Base-by-base conservation (phyloP, 1,284 basidiomycete genomes). In the Tremellales sp. region DNA sequence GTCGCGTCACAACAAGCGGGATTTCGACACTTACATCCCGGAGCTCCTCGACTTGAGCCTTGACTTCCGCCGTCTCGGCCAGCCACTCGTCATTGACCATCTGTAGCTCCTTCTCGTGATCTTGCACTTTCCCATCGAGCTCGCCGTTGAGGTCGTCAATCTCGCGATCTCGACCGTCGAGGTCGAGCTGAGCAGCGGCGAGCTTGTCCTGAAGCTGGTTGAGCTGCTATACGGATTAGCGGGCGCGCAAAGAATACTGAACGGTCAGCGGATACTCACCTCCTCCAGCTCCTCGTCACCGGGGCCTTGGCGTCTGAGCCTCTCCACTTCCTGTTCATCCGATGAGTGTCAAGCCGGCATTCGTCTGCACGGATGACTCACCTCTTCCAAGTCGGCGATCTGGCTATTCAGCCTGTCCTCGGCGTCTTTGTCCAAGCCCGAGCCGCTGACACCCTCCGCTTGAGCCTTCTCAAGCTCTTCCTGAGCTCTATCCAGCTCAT, bases 381-480 rank as follows among this genome's bases (percentile, higher is more conserved):
- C 57, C 44, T 86, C 80, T 64, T 91, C 87, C 15, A 91, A 66
- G 48, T 78, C 77, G 23, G 55, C 49, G 31, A 61, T 58, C 43
- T 50, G 86, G 73, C 19, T 78, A 74, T 56, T 85, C 82, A 35
- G 83, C 68, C 58, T 82, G 78, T 62, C 88, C 84, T 53, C 76
- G 68, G 35, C 87, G 62, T 49, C 87, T 82, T 51, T 86, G n/a
- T 58, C 54, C 17, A 56, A 8, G 2, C 58, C 63, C 17, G 56
- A 56, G 22, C 64, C 63, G 4, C 52, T 50, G 22, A 67, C 31
- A 3, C 52, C 57, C 19, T 49, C 79, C 1, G 73, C 70, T 19
- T 81, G 69, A n/a, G 82, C 79, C 26, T 77, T 77, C 43, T 84
- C 81, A 26, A 86, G 82, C 40, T 84, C 81, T 31, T 86, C 70